Evolutionary conservation across 441 rosid genomes (phyloP).

Genomic region (Melastoma candidum): DNA sequence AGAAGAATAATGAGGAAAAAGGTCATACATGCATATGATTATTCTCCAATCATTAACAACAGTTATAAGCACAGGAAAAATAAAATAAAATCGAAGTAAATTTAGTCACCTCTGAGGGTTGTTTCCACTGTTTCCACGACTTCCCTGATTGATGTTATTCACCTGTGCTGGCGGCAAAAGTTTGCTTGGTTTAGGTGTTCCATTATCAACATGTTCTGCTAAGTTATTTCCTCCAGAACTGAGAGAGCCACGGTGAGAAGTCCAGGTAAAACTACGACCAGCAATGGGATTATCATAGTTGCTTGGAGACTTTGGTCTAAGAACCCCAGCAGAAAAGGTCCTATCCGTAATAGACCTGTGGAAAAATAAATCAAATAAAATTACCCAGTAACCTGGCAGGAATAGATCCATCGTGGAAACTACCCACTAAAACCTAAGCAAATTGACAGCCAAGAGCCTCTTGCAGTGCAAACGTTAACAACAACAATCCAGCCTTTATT

Average conservation of each 20-base stretch:
- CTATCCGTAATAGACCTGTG: slow-evolving; percentile 31
- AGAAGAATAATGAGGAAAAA: too few relatives aligned
- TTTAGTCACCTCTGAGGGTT: slow-evolving; percentile 41
- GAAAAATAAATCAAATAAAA: slow-evolving; percentile 5
- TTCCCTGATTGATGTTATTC: slow-evolving; percentile 25
- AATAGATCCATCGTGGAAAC: not conserved
- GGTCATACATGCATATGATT: too few relatives aligned
- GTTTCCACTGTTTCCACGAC: slow-evolving; percentile 23
- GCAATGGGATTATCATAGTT: slow-evolving; percentile 20
- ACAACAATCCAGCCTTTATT: too few relatives aligned
- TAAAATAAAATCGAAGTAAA: not conserved
- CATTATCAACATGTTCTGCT: slow-evolving; percentile 26
- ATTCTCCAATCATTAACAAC: too few relatives aligned
- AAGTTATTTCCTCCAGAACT: slow-evolving; percentile 19
- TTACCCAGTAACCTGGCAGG: not conserved
- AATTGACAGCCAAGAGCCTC: too few relatives aligned
- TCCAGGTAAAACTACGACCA: slow-evolving; percentile 26
- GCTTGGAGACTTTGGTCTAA: slow-evolving; percentile 26
- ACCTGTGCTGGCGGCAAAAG: slow-evolving; percentile 26
- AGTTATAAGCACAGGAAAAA: too few relatives aligned
- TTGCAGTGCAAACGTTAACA: too few relatives aligned
- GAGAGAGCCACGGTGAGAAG: slow-evolving; percentile 19
- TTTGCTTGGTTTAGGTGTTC: slow-evolving; percentile 33
- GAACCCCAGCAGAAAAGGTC: slow-evolving; percentile 25
- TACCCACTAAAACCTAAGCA: not conserved